phyloP scores from a whole-genome alignment of 2,329 filamentous ascomycete genomes.

The Cryphonectria carpinicola region DNA sequence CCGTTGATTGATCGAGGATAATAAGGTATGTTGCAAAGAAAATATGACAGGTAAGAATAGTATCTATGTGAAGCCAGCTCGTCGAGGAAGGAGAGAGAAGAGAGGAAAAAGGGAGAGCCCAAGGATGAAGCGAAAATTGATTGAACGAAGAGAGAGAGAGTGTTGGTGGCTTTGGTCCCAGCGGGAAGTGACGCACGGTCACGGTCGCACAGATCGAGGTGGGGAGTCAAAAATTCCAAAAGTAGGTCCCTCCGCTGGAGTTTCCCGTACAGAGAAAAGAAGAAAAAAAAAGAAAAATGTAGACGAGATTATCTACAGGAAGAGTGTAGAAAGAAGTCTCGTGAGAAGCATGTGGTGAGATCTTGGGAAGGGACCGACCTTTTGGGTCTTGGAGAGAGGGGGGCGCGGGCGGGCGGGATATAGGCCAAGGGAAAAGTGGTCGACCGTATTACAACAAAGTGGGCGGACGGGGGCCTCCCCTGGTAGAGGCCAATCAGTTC shows the following conservation, averaged over 20 bases:
- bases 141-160: not conserved
- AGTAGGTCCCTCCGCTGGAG: slow-evolving; percentile 16
- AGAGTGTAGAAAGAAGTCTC: slow-evolving; percentile 13
- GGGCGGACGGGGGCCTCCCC: slow-evolving; percentile 11
- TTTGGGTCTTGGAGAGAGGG: not conserved
- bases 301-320: slow-evolving; percentile 16
- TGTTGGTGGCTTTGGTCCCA: not conserved
- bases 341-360: slow-evolving; percentile 14
- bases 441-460: slow-evolving; percentile 17
- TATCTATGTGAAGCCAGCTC: slow-evolving; percentile 13
- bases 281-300: slow-evolving; percentile 6
- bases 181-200: slow-evolving; percentile 4
- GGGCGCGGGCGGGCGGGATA: slow-evolving; percentile 11
- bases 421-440: slow-evolving; percentile 17
- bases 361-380: slow-evolving; percentile 17
- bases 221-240: slow-evolving; percentile 1
- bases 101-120: slow-evolving; percentile 10
- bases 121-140: not conserved
- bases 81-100: slow-evolving; percentile 16
- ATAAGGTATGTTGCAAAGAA: not conserved
- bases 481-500: slow-evolving; percentile 23
- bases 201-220: slow-evolving; percentile 6
- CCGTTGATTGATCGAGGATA: not conserved
- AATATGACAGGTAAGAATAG: not conserved
- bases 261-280: slow-evolving; percentile 13